Evolutionary conservation across 768 basidiomycete genomes (phyloP).

Genomic region (Aureoboletus auriporus): DNA sequence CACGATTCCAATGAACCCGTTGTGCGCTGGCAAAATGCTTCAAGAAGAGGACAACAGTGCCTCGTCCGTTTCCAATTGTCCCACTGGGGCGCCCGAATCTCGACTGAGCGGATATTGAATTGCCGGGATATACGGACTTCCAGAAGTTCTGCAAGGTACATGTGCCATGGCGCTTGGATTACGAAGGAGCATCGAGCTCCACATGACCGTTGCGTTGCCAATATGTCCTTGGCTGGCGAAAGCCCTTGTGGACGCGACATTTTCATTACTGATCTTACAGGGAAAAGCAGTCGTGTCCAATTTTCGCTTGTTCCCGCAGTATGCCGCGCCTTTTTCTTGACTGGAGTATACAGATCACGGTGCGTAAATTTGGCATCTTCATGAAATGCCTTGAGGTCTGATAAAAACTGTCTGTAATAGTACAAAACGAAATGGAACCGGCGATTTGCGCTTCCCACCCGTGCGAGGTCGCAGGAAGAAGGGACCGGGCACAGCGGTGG

Average conservation of each 20-base stretch:
- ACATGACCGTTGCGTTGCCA: slow-evolving; percentile 11
- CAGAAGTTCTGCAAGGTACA: slow-evolving; percentile 19
- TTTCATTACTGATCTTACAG: slow-evolving; percentile 19
- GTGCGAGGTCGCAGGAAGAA: background rate
- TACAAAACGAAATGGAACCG: slow-evolving; percentile 3
- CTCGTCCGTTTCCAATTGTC: slow-evolving; percentile 7
- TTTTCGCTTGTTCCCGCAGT: slow-evolving; percentile 17
- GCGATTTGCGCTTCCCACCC: slow-evolving; percentile 4
- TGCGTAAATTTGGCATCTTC: slow-evolving; percentile 10
- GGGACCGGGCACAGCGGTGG: slow-evolving; percentile 11
- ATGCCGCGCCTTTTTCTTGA: slow-evolving; percentile 12
- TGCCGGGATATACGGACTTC: slow-evolving; percentile 26
- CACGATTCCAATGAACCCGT: background rate
- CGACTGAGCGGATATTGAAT: slow-evolving; percentile 32
- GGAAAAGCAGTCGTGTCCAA: slow-evolving; percentile 8
- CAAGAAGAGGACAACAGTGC: slow-evolving; percentile 12
- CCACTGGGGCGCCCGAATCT: slow-evolving; percentile 24
- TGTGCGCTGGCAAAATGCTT: slow-evolving; percentile 12
- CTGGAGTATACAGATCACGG: slow-evolving; percentile 8
- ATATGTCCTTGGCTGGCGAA: slow-evolving; percentile 8
- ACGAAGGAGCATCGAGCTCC: slow-evolving; percentile 17
- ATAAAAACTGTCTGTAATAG: slow-evolving; percentile 8
- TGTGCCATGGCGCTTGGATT: slow-evolving; percentile 14
- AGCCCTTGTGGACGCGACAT: slow-evolving; percentile 17
- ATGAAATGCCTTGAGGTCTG: slow-evolving; percentile 1